Conservation (phyloP, 2,329 filamentous ascomycete genomes). For the Fusarium sp. region DNA sequence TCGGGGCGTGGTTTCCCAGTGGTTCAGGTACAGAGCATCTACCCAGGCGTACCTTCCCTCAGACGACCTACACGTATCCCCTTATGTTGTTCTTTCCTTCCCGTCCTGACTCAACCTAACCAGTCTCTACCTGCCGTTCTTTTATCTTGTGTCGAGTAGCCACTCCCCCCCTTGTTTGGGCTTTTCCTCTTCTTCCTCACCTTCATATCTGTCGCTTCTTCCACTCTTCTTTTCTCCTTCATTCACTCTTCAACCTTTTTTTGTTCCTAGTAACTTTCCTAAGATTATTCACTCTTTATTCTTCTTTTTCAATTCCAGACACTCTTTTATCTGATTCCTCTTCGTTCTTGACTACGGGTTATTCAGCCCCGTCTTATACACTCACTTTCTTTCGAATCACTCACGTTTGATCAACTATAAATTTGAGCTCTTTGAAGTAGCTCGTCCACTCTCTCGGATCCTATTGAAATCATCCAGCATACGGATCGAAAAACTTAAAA, state of each 20-base stretch:
- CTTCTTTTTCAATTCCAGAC: conserved; percentile 17
- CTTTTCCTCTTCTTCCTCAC: background rate
- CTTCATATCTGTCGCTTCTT: conserved; percentile 4
- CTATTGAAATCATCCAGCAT: background rate
- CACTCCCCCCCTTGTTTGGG: conserved; percentile 5
- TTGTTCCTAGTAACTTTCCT: conserved; percentile 19
- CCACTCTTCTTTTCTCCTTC: background rate
- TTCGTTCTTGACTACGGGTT: conserved; percentile 31
- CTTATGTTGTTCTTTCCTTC: conserved; percentile 8
- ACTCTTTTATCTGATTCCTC: conserved; percentile 27
- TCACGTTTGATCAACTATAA: conserved; percentile 11
- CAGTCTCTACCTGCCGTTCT: background rate
- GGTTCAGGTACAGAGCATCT: background rate
- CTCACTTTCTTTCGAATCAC: conserved; percentile 14
- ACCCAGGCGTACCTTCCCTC: background rate
- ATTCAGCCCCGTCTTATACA: conserved; percentile 19
- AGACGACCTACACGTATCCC: conserved; percentile 7
- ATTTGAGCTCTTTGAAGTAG: conserved; percentile 24
- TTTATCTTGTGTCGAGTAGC: background rate
- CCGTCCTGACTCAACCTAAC: background rate
- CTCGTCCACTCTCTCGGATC: conserved; percentile 25
- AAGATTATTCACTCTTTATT: conserved; percentile 23
- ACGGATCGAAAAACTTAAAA: background rate
- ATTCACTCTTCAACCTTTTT: conserved; percentile 20
- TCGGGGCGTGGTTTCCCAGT: background rate